phyloP scores from a whole-genome alignment of 345 rosid genomes.

The Trapa bicornis region DNA sequence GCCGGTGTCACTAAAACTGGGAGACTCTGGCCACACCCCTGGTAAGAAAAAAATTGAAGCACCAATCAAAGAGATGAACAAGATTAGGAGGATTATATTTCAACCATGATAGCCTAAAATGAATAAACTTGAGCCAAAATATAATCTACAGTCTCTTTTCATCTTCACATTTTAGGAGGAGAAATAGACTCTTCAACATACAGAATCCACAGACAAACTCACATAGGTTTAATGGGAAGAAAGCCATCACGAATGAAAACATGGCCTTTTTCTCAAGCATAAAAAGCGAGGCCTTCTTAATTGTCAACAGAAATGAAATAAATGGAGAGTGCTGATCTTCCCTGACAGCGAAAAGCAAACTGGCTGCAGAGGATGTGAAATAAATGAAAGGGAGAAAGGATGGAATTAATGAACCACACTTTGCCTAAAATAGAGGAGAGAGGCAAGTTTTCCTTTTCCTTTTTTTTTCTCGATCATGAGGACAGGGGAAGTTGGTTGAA shows the following conservation, averaged over 20 bases:
- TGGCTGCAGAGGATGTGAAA: neutral
- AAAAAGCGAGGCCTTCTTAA: too few relatives aligned
- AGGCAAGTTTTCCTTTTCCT: too few relatives aligned
- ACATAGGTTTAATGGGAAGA: too few relatives aligned
- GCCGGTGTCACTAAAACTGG: constrained; percentile 27
- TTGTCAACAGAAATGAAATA: neutral
- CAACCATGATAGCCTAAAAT: neutral
- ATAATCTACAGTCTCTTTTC: neutral
- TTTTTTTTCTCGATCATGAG: too few relatives aligned
- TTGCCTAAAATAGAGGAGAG: constrained; percentile 3
- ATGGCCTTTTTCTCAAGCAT: neutral
- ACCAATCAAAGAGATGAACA: neutral
- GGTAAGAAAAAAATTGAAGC: constrained; percentile 3
- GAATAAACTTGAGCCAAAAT: neutral
- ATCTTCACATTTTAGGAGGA: neutral
- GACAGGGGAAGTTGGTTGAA: too few relatives aligned
- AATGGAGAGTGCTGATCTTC: neutral
- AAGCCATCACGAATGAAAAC: neutral
- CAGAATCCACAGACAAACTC: neutral
- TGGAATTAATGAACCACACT: constrained; percentile 2
- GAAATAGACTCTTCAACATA: too few relatives aligned
- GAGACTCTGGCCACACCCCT: constrained; percentile 54
- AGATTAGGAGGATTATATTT: neutral
- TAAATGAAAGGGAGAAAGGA: neutral
- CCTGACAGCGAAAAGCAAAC: constrained; percentile 4